Evolutionary conservation across 805 yeast species (phyloP).

Genomic region (Candida ulmi): DNA sequence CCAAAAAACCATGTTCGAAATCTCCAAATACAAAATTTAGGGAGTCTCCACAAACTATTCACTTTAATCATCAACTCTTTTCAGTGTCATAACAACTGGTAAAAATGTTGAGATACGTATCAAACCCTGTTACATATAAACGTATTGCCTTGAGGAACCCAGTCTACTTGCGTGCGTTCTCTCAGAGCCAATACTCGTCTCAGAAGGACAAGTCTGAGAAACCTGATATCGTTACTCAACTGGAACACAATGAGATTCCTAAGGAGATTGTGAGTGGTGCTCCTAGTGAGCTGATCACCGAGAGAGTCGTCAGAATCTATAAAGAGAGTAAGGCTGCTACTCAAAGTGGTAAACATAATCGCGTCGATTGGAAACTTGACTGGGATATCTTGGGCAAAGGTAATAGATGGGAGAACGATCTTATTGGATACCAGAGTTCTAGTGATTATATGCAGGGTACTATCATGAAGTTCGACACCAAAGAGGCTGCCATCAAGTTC

Average conservation of each 20-base stretch:
- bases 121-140: not conserved
- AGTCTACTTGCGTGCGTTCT: not conserved
- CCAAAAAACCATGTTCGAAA: too few species aligned
- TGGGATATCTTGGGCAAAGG: constrained; percentile 78
- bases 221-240: constrained; percentile 13
- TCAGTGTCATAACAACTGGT: too few species aligned
- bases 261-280: constrained; percentile 74
- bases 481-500: constrained; percentile 72
- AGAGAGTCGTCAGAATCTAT: constrained; percentile 70
- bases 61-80: too few species aligned
- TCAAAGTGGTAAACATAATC: constrained; percentile 53
- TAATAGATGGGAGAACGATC: constrained; percentile 84
- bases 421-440: constrained; percentile 79
- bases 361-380: constrained; percentile 68
- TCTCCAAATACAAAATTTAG: too few species aligned
- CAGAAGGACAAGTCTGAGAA: not conserved
- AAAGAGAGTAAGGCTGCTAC: constrained; percentile 77
- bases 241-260: constrained; percentile 27
- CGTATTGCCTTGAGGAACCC: not conserved
- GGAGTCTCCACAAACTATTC: too few species aligned
- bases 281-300: constrained; percentile 53
- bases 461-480: constrained; percentile 63
- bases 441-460: constrained; percentile 65
- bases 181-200: not conserved
- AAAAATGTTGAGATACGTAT: not conserved